Conservation (phyloP, 805 yeast genomes). For the Nakazawaea holstii region DNA sequence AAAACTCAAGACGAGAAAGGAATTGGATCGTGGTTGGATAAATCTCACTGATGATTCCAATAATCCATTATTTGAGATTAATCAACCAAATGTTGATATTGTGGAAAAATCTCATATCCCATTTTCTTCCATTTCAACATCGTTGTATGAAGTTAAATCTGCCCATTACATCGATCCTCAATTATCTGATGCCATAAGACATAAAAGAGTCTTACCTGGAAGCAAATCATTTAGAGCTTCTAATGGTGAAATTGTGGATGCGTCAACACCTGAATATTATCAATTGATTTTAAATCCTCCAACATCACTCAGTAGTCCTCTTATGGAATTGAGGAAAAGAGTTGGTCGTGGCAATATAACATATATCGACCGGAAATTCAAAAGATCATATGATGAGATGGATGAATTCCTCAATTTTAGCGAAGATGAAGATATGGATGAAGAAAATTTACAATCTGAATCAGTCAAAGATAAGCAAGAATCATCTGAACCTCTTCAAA, state of each 20-base stretch:
- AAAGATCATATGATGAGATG: constrained; percentile 28
- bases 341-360: constrained; percentile 64
- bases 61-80: constrained; percentile 73
- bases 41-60: constrained; percentile 84
- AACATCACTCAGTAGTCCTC: constrained; percentile 36
- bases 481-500: not conserved
- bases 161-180: constrained; percentile 45
- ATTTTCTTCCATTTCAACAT: constrained; percentile 71
- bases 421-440: constrained; percentile 21
- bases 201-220: constrained; percentile 39
- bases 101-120: constrained; percentile 64
- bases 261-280: constrained; percentile 43
- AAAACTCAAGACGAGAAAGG: constrained; percentile 66
- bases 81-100: constrained; percentile 41
- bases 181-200: constrained; percentile 37
- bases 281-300: constrained; percentile 25
- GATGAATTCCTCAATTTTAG: constrained; percentile 37
- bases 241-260: constrained; percentile 44
- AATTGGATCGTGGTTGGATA: constrained; percentile 68
- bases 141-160: constrained; percentile 59
- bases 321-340: constrained; percentile 67
- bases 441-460: not conserved
- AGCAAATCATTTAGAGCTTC: constrained; percentile 41
- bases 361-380: constrained; percentile 65
- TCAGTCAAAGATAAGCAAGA: not conserved